Percentiles rank a stretch among this genome's conserved stretches.
phyloP scores from a whole-genome alignment of 148 eudicot genomes.

The Talinum fruticosum region DNA sequence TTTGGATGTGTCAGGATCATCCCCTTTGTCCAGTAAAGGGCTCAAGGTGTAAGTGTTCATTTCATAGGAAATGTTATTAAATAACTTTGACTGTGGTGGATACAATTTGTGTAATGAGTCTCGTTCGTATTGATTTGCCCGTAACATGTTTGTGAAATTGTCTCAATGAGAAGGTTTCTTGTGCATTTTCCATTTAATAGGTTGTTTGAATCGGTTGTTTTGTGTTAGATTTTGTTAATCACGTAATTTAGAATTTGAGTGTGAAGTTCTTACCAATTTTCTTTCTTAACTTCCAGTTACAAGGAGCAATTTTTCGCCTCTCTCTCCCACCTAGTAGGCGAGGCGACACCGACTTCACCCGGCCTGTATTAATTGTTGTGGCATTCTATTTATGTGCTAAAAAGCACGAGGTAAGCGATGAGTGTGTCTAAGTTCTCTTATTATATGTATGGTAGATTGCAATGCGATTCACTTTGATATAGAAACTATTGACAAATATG shows the following conservation, averaged over 20 bases:
- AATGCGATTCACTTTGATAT: neutral
- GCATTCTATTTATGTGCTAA: conserved; percentile 95
- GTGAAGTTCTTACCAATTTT: neutral
- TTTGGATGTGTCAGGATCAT: conserved; percentile 93
- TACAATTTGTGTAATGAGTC: neutral
- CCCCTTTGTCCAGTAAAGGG: conserved; percentile 73
- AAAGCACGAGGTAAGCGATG: conserved; percentile 56
- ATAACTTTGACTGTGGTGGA: neutral
- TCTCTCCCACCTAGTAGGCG: conserved; percentile 72
- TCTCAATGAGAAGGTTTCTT: conserved; percentile 11
- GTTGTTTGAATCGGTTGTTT: neutral
- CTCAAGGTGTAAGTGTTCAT: conserved; percentile 56
- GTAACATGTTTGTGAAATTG: conserved; percentile 33
- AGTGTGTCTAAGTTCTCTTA: neutral
- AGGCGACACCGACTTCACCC: conserved; percentile 65
- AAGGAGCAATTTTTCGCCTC: conserved; percentile 65
- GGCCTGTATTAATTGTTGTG: conserved; percentile 90
- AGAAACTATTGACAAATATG: neutral
- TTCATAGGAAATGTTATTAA: neutral
- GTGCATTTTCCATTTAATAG: neutral
- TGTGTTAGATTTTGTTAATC: neutral
- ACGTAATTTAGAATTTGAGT: neutral
- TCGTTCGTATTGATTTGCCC: conserved; percentile 7
- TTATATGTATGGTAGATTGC: neutral
- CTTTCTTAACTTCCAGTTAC: conserved; percentile 47